phyloP scores from a whole-genome alignment of 345 rosid species.

The Dovyalis caffra region DNA sequence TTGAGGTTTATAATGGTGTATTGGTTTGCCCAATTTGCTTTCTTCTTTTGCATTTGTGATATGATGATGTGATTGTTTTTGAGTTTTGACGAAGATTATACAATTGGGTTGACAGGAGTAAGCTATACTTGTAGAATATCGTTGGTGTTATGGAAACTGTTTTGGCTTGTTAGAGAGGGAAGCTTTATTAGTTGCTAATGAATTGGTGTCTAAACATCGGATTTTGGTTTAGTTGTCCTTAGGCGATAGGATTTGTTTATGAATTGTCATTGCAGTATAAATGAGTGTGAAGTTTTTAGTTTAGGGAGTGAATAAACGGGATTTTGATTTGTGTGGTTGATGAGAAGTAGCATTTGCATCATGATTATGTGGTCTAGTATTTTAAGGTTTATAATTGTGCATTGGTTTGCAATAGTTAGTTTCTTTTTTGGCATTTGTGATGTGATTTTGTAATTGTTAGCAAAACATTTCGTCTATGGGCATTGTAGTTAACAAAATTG shows the following conservation, averaged over 20 bases:
- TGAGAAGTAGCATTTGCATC: too few species aligned
- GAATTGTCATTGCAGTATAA: too few species aligned
- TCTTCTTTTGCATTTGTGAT: background rate
- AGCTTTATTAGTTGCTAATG: background rate
- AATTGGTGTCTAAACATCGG: background rate
- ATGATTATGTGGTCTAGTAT: too few species aligned
- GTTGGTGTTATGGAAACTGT: background rate
- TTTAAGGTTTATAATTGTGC: background rate
- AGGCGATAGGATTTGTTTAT: too few species aligned
- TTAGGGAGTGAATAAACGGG: background rate
- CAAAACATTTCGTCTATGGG: background rate
- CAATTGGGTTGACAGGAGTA: background rate
- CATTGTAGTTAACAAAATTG: background rate
- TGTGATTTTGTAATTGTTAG: background rate
- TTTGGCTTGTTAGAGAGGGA: background rate
- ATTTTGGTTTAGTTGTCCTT: too few species aligned
- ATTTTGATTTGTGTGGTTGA: background rate
- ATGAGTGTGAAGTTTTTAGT: background rate
- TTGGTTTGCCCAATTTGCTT: background rate
- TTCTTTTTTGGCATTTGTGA: background rate
- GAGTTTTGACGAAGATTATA: background rate
- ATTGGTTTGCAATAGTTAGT: background rate
- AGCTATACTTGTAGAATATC: background rate
- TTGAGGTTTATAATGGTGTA: background rate
- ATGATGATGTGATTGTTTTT: background rate